phyloP scores from a whole-genome alignment of 2,329 filamentous ascomycete species.

The Claviceps arundinis region DNA sequence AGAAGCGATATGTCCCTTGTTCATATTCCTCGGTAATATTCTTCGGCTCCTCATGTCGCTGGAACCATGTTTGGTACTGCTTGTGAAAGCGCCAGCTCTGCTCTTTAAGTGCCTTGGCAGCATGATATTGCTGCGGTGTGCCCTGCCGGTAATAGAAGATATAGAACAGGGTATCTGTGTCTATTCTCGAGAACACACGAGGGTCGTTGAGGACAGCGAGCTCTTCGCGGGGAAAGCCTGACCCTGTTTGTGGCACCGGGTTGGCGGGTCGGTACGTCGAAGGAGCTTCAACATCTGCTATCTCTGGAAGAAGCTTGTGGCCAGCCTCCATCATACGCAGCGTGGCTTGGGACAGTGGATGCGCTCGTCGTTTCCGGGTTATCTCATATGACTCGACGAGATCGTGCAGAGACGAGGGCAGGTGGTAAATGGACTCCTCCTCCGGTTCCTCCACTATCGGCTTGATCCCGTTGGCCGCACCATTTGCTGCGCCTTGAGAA shows the following conservation, averaged over 20 bases:
- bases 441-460: conserved; percentile 28
- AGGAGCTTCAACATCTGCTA: conserved; percentile 67
- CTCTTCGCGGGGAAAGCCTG: conserved; percentile 88
- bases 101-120: conserved; percentile 91
- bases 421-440: conserved; percentile 82
- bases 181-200: conserved; percentile 73
- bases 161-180: conserved; percentile 94
- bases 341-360: conserved; percentile 50
- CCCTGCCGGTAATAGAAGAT: conserved; percentile 98
- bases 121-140: conserved; percentile 87
- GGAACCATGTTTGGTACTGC: conserved; percentile 99
- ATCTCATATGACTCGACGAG: conserved; percentile 82
- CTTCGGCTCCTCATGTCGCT: conserved; percentile 95
- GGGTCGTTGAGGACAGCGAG: conserved; percentile 85
- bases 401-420: conserved; percentile 79
- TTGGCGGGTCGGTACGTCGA: conserved; percentile 74
- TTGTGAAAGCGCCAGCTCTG: conserved; percentile 99
- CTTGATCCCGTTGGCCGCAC: conserved; percentile 38
- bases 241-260: conserved; percentile 58
- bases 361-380: conserved; percentile 55
- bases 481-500: conserved; percentile 31
- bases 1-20: conserved; percentile 97
- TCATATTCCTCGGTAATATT: conserved; percentile 97
- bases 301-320: conserved; percentile 59
- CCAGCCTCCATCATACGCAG: conserved; percentile 65